A percentile compares a stretch with the other conserved stretches of the same genome.
These are phyloP conservation scores for Clonostachys solani DNA, from an alignment of 2,329 filamentous ascomycete species.

Conservation along the genomic window DNA sequence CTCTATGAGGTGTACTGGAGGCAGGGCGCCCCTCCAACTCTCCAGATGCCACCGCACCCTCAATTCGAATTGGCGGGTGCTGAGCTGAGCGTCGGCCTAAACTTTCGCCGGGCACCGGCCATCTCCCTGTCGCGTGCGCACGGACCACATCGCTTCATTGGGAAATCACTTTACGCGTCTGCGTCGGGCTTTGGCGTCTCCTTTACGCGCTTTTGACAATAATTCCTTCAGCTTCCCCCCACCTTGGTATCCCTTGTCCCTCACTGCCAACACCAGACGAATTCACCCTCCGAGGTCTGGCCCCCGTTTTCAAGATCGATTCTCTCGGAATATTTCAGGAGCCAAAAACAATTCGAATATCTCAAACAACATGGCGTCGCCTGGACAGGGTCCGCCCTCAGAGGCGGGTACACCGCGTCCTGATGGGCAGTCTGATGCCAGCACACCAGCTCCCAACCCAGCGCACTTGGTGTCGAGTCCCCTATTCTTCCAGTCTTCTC, in stretches of 20 bases:
- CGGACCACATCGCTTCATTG: conserved; percentile 9
- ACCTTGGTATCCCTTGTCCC: conserved; percentile 2
- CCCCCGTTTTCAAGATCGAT: too few species aligned
- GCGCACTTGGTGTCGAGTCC: conserved; percentile 67
- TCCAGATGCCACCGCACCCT: conserved; percentile 1
- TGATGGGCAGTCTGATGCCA: conserved; percentile 28
- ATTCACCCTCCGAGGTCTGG: background rate
- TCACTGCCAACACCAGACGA: background rate
- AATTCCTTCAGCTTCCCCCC: conserved; percentile 4
- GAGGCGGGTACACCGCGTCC: conserved; percentile 40
- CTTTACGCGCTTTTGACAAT: conserved; percentile 11
- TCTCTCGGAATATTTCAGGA: background rate
- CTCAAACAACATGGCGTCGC: conserved; percentile 31
- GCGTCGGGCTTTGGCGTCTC: conserved; percentile 5
- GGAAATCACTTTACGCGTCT: conserved; percentile 36
- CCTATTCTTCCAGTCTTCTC: conserved; percentile 65
- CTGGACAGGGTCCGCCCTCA: conserved; percentile 44
- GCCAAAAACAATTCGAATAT: background rate
- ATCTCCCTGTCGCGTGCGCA: conserved; percentile 13
- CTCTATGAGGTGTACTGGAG: background rate
- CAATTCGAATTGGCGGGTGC: background rate
- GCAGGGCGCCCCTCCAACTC: conserved; percentile 21
- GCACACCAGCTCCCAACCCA: conserved; percentile 41
- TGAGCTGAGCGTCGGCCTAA: conserved; percentile 13
- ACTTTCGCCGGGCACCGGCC: conserved; percentile 12